These are phyloP conservation scores for Psilocybe subaeruginosa DNA, from an alignment of 768 basidiomycete genomes.

Conservation along the genomic window DNA sequence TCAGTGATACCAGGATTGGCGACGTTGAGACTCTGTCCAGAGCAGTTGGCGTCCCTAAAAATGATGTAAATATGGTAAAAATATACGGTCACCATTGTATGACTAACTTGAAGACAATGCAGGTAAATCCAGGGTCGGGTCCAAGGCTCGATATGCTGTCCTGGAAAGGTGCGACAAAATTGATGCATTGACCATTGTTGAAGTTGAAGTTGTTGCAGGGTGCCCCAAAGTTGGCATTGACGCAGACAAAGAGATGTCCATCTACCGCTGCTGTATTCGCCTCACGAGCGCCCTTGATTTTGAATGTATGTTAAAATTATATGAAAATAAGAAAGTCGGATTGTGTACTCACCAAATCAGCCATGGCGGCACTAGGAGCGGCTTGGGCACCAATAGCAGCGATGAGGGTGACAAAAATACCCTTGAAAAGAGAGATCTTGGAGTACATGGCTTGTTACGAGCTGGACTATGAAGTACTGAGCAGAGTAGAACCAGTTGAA, in stretches of 20 bases:
- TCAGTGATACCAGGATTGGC: not conserved
- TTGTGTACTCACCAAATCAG: not conserved
- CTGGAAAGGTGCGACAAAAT: not conserved
- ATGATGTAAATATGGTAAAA: not conserved
- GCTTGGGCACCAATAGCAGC: not conserved
- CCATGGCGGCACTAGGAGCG: not conserved
- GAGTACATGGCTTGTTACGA: not conserved
- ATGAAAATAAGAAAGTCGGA: not conserved
- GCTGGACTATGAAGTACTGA: slow-evolving; percentile 1
- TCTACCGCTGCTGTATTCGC: not conserved
- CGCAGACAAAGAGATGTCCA: not conserved
- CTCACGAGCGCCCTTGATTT: not conserved
- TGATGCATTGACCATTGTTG: not conserved
- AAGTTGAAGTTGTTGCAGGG: not conserved
- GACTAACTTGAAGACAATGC: not conserved
- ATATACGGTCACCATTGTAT: not conserved
- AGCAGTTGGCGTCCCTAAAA: not conserved
- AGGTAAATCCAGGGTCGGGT: not conserved
- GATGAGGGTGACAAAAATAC: not conserved
- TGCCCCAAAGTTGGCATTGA: not conserved
- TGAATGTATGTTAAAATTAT: not conserved
- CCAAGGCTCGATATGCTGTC: not conserved
- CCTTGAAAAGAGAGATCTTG: not conserved
- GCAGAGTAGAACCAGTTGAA: not conserved
- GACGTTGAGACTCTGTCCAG: not conserved